Evolutionary conservation across 2,329 filamentous ascomycete genomes (phyloP).

Genomic region (Aspergillus fijiensis): DNA sequence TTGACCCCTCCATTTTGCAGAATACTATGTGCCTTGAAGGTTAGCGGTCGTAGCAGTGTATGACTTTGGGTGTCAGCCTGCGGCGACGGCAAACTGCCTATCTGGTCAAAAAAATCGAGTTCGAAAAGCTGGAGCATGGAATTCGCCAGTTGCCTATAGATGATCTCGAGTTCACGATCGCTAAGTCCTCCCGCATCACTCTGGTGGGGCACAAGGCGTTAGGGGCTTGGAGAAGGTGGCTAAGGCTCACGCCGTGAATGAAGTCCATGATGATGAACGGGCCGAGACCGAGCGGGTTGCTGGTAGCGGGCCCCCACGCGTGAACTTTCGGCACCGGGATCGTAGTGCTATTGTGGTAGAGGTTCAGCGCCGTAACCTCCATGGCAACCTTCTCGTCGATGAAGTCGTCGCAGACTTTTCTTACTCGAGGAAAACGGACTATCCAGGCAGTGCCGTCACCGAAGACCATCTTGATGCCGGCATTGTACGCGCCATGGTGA

Average conservation of each 20-base stretch:
- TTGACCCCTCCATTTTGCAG: too few relatives aligned
- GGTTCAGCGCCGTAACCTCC: constrained; percentile 28
- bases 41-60: too few relatives aligned
- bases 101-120: constrained; percentile 32
- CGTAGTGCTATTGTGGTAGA: constrained; percentile 26
- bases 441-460: constrained; percentile 28
- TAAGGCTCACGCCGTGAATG: constrained; percentile 27
- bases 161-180: constrained; percentile 3
- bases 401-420: constrained; percentile 28
- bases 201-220: constrained; percentile 41
- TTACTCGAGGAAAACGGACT: constrained; percentile 32
- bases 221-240: too few relatives aligned
- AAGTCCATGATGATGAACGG: constrained; percentile 36
- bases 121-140: constrained; percentile 28
- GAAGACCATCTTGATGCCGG: constrained; percentile 36
- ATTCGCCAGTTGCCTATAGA: too few relatives aligned
- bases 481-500: constrained; percentile 35
- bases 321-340: constrained; percentile 29
- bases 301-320: constrained; percentile 29
- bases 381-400: constrained; percentile 33
- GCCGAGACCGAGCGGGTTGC: constrained; percentile 28
- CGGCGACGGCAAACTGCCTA: constrained; percentile 28
- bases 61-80: neutral
- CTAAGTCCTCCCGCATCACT: constrained; percentile 39
- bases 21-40: too few relatives aligned